Percentiles rank a stretch among this genome's conserved stretches.
Evolutionary conservation across 2,329 filamentous ascomycete species (phyloP).

Genomic region (Fusarium chaquense): DNA sequence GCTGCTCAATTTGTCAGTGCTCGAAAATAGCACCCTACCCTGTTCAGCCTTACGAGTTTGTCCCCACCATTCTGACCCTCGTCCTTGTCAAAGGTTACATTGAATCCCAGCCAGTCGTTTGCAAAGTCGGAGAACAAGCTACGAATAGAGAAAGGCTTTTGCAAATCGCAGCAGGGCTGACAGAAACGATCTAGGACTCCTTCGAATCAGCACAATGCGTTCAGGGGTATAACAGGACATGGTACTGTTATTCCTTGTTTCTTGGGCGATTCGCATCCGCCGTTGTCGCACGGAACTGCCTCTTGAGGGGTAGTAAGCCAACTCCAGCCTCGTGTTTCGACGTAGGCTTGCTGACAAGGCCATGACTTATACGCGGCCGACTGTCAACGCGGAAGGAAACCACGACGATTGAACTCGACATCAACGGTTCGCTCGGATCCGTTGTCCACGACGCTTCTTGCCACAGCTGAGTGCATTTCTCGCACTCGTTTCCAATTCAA

Average conservation of each 20-base stretch:
- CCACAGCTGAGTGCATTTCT: slow-evolving; percentile 21
- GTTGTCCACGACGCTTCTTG: slow-evolving; percentile 33
- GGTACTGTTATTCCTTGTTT: slow-evolving; percentile 11
- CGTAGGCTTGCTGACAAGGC: slow-evolving; percentile 36
- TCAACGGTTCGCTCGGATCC: slow-evolving; percentile 30
- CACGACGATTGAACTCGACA: not conserved
- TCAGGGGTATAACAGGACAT: slow-evolving; percentile 21
- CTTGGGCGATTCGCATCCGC: slow-evolving; percentile 2
- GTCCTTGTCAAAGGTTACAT: slow-evolving; percentile 37
- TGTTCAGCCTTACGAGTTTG: slow-evolving; percentile 48
- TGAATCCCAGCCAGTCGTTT: slow-evolving; percentile 9
- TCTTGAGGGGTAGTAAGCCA: slow-evolving; percentile 6
- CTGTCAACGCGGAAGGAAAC: not conserved
- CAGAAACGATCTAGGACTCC: slow-evolving; percentile 2
- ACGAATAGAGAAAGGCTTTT: slow-evolving; percentile 26
- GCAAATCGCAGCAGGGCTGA: slow-evolving; percentile 15
- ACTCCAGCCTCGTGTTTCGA: slow-evolving; percentile 27
- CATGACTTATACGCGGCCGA: slow-evolving; percentile 31
- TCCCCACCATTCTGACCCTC: slow-evolving; percentile 36
- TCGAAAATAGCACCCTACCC: slow-evolving; percentile 42
- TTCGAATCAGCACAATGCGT: slow-evolving; percentile 2
- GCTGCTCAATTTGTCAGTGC: slow-evolving; percentile 10
- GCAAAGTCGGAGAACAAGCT: slow-evolving; percentile 18
- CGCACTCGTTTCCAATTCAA: slow-evolving; percentile 16
- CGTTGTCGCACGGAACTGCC: slow-evolving; percentile 12